phyloP scores from a whole-genome alignment of 2,329 filamentous ascomycete genomes.

The Aureobasidium sp. region DNA sequence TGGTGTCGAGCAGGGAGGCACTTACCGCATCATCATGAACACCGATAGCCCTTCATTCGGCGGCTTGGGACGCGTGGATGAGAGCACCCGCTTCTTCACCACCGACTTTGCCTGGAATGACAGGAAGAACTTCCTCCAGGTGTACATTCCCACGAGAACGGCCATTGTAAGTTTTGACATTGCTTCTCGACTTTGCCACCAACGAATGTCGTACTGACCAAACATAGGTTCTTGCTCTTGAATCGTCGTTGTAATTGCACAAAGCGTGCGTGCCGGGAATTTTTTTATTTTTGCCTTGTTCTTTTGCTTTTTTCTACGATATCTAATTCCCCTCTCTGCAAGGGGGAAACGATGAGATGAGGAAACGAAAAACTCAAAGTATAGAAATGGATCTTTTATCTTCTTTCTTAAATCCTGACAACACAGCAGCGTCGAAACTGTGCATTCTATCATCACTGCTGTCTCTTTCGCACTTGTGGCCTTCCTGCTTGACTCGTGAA shows the following conservation, averaged over 20 bases:
- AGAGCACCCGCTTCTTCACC: slow-evolving; percentile 84
- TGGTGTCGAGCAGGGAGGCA: slow-evolving; percentile 75
- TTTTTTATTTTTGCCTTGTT: neutral
- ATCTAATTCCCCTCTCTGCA: neutral
- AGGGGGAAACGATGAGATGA: slow-evolving; percentile 6
- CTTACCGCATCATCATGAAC: slow-evolving; percentile 80
- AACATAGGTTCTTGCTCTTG: slow-evolving; percentile 8
- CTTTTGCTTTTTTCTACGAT: slow-evolving; percentile 11
- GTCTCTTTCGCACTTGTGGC: no score
- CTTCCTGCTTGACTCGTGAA: no score
- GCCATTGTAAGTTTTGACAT: slow-evolving; percentile 66
- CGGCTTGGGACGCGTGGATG: slow-evolving; percentile 69
- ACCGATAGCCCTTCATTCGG: slow-evolving; percentile 72
- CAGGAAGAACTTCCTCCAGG: slow-evolving; percentile 81
- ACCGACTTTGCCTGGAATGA: slow-evolving; percentile 86
- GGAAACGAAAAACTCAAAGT: slow-evolving; percentile 3
- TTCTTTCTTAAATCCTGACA: neutral
- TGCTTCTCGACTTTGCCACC: neutral
- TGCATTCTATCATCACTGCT: no score
- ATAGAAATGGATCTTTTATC: slow-evolving; percentile 4
- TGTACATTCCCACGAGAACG: slow-evolving; percentile 79
- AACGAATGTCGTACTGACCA: neutral
- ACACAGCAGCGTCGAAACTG: no score
- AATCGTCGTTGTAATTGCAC: slow-evolving; percentile 5
- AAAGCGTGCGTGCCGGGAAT: neutral